A percentile compares a stretch with the other conserved stretches of the same genome.
phyloP scores from a whole-genome alignment of 306 rosid species.

The Lathyrus sativus region DNA sequence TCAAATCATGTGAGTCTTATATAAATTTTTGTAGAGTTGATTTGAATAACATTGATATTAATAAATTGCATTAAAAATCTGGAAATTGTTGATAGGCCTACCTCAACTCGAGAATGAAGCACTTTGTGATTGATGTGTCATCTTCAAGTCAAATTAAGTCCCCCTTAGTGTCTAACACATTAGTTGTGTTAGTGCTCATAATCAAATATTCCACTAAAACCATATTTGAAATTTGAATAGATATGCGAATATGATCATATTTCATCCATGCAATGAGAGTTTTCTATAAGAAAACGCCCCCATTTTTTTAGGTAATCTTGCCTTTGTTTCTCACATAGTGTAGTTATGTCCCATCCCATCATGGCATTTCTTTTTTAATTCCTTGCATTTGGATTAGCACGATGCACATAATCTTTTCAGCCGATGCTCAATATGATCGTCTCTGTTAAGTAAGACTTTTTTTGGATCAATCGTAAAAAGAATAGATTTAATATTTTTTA shows the following conservation, averaged over 20 bases:
- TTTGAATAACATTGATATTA: background rate
- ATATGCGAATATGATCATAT: background rate
- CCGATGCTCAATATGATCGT: too few relatives aligned
- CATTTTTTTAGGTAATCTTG: slow-evolving; percentile 15
- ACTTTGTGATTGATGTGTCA: slow-evolving; percentile 35
- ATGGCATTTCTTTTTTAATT: background rate
- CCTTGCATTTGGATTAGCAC: background rate
- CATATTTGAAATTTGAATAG: slow-evolving; percentile 39
- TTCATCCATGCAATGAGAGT: slow-evolving; percentile 12
- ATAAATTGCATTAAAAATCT: background rate
- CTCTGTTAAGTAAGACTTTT: too few relatives aligned
- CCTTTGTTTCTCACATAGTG: slow-evolving; percentile 17
- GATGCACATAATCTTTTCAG: background rate
- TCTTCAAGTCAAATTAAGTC: slow-evolving; percentile 39
- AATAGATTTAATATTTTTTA: too few relatives aligned
- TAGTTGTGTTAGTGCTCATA: slow-evolving; percentile 45
- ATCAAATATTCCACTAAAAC: slow-evolving; percentile 58
- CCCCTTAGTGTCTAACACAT: slow-evolving; percentile 24
- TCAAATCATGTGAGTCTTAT: too few relatives aligned
- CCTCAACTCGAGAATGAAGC: slow-evolving; percentile 14
- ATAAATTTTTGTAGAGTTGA: background rate
- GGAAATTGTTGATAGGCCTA: background rate
- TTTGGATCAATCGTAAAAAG: too few relatives aligned
- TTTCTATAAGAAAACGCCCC: slow-evolving; percentile 2
- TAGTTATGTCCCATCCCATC: slow-evolving; percentile 23